Conservation (phyloP, 306 rosid genomes). For the Luffa acutangula region DNA sequence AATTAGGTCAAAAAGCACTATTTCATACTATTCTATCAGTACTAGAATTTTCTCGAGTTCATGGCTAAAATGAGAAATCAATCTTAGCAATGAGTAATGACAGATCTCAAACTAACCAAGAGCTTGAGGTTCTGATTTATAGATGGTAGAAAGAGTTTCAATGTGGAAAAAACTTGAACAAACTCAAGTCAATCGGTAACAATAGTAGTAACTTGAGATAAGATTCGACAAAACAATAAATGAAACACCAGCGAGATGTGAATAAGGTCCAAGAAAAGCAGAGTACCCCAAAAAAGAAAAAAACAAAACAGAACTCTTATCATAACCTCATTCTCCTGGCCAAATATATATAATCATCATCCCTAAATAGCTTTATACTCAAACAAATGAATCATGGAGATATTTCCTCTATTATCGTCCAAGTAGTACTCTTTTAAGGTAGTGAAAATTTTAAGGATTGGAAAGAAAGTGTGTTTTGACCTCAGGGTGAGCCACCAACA, state of each 20-base stretch:
- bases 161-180: no score
- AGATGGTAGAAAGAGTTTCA: no score
- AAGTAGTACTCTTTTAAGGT: background rate
- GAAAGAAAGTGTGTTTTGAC: background rate
- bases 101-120: no score
- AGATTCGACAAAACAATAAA: background rate
- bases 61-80: no score
- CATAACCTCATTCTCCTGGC: background rate
- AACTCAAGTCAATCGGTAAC: background rate
- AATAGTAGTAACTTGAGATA: background rate
- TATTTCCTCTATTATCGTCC: background rate
- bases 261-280: background rate
- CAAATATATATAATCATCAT: background rate
- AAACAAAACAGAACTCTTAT: no score
- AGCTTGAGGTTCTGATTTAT: no score
- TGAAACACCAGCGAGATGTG: background rate
- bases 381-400: background rate
- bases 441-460: background rate
- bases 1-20: no score
- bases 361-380: background rate
- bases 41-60: no score
- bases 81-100: no score
- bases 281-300: background rate
- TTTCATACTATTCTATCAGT: no score
- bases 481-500: background rate